These are phyloP conservation scores for Pleurotus tuoliensis DNA, from an alignment of 768 basidiomycete genomes.

Conservation along the genomic window DNA sequence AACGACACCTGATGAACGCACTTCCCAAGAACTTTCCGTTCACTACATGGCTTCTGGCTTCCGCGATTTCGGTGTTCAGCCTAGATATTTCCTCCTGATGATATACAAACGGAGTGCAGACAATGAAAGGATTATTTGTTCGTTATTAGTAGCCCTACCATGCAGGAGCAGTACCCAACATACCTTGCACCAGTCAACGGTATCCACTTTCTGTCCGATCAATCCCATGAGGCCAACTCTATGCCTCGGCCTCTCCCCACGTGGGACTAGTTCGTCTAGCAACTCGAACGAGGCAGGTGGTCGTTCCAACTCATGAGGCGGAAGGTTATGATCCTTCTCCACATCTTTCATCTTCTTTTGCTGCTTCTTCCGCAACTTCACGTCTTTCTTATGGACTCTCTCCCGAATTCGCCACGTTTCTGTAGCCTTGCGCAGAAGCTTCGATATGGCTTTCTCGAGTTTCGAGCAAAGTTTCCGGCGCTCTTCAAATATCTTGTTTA, in stretches of 20 bases:
- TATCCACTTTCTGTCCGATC: slow-evolving; percentile 61
- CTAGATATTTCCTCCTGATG: slow-evolving; percentile 47
- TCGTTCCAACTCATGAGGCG: slow-evolving; percentile 11
- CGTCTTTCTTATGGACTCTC: slow-evolving; percentile 27
- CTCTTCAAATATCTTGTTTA: slow-evolving; percentile 40
- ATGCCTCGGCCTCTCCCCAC: slow-evolving; percentile 47
- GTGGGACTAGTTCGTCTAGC: slow-evolving; percentile 51
- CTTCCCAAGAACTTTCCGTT: slow-evolving; percentile 48
- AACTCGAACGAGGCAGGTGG: slow-evolving; percentile 27
- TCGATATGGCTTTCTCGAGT: slow-evolving; percentile 55
- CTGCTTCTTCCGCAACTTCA: slow-evolving; percentile 14
- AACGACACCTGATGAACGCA: slow-evolving; percentile 64
- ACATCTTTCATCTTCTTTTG: slow-evolving; percentile 22
- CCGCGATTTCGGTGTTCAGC: slow-evolving; percentile 40
- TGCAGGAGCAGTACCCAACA: background rate
- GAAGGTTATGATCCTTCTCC: slow-evolving; percentile 16
- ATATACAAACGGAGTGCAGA: background rate
- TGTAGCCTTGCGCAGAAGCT: slow-evolving; percentile 39
- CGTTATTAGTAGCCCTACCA: background rate
- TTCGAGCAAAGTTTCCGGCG: slow-evolving; percentile 44
- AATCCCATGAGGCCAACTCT: slow-evolving; percentile 45
- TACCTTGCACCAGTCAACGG: slow-evolving; percentile 59
- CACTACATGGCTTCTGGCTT: slow-evolving; percentile 29
- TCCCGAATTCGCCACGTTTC: slow-evolving; percentile 37
- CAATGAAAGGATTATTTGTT: background rate